Base-by-base conservation (phyloP, 331 rosid species). In the Arachis monticola region DNA sequence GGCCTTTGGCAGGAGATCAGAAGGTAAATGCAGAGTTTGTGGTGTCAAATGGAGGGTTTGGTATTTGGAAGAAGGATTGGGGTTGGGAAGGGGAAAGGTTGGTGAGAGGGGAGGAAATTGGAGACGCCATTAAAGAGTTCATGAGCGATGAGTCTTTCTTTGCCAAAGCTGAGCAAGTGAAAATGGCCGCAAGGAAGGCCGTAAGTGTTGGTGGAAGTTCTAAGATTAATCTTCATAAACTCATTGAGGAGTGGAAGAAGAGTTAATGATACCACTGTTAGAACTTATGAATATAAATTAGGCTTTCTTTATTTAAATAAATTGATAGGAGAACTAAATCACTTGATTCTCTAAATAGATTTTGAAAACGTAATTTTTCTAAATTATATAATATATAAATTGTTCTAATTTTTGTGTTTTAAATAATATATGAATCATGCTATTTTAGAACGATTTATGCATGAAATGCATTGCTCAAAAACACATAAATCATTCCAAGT, bases 1-100 rank as follows among this genome's bases (percentile, higher is more conserved):
- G 92, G 92, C 88, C 89, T 0, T 82, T 66, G 10, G 2, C 5
- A 13, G 88, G 90, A 1, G 90, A 85, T 40, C 88, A 85, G 45
- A 83, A 42, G 85, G 3, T 81, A 0, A 83, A 79, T 52, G 88
- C 90, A 12, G 84, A 83, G 74, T 35, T 35, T 35, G 77, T 48
- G 13, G 53, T 48, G 53, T 10, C 53, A 48, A 48, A 48, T 10
- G 53, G 53, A 10, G 84, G 67, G 80, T 78, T 2, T 84, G 75
- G 77, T 48, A 69, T 70, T 46, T 82, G 90, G 88, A 72, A 41
- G 2, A 70, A 27, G 10, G 63, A 50, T 4, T 86, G 89, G 93
- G 89, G 81, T 0, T 85, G 89, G 93, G 78, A 70, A 2, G 57
- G 41, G 0, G 56, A 69, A 10, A 10, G 32, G 7, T 10, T 79